Evolutionary conservation across 768 basidiomycete genomes (phyloP).

Genomic region (Phanerochaete carnosa): DNA sequence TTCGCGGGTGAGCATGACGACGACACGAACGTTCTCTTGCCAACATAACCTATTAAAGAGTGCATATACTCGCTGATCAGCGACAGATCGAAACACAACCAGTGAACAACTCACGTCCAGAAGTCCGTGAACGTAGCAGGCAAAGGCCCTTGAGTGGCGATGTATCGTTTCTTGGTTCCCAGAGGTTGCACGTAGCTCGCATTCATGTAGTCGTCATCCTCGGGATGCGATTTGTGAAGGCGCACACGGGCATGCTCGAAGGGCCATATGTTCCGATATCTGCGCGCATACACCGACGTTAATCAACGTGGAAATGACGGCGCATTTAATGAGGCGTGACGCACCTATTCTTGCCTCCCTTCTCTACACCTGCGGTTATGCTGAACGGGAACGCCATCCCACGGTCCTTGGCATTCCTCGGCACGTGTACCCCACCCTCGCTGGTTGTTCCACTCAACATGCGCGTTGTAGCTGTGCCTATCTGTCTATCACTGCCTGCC

Average conservation of each 20-base stretch:
- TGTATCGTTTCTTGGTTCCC: constrained; percentile 79
- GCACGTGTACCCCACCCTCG: background rate
- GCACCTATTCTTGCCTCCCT: constrained; percentile 89
- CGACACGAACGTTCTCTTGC: constrained; percentile 93
- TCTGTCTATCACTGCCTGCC: background rate
- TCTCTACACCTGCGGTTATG: constrained; percentile 94
- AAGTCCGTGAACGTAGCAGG: constrained; percentile 89
- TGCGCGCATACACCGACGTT: constrained; percentile 24
- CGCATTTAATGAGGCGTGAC: constrained; percentile 15
- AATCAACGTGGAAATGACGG: background rate
- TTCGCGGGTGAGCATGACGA: constrained; percentile 95
- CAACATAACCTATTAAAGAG: constrained; percentile 64
- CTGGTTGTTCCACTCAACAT: background rate
- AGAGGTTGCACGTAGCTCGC: constrained; percentile 91
- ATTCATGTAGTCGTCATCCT: constrained; percentile 86
- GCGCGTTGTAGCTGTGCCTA: background rate
- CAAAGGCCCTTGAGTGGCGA: constrained; percentile 94
- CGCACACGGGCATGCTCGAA: constrained; percentile 93
- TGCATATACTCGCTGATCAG: background rate
- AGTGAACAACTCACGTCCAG: constrained; percentile 71
- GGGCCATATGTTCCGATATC: constrained; percentile 97
- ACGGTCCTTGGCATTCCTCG: background rate
- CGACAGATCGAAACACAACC: background rate
- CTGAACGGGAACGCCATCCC: constrained; percentile 68
- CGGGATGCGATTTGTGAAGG: constrained; percentile 38